Conservation (phyloP, 208 protist species). For the Blastocrithidia nonstop region DNA sequence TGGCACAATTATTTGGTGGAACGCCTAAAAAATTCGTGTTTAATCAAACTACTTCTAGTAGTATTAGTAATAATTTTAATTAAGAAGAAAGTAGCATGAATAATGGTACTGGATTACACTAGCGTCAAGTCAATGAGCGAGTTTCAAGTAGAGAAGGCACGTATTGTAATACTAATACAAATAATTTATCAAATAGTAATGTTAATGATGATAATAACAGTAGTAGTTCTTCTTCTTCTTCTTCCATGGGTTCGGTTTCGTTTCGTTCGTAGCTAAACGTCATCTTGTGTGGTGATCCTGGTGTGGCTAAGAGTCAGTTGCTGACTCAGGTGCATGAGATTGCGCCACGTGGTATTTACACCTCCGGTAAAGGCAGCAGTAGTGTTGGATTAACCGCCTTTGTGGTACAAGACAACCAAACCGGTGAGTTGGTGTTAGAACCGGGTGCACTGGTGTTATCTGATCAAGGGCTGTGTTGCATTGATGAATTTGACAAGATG, state of each 20-base stretch:
- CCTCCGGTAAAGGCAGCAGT: conserved; percentile 95
- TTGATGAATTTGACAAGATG: conserved; percentile 99
- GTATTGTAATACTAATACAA: background rate
- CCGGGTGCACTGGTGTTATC: conserved; percentile 95
- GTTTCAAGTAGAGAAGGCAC: too few species aligned
- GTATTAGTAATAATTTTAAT: too few species aligned
- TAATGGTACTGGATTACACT: too few species aligned
- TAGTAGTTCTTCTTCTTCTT: background rate
- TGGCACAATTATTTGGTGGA: conserved; percentile 97
- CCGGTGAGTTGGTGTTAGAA: conserved; percentile 96
- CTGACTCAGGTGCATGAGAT: conserved; percentile 97
- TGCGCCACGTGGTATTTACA: conserved; percentile 97
- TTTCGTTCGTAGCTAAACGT: conserved; percentile 97
- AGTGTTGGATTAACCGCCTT: conserved; percentile 99
- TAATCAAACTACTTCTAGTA: too few species aligned
- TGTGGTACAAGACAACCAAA: conserved; percentile 94
- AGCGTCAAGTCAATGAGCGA: too few species aligned
- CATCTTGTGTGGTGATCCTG: conserved; percentile 98
- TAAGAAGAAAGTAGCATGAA: too few species aligned
- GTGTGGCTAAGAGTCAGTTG: conserved; percentile 99
- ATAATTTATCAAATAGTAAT: background rate
- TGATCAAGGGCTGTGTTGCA: conserved; percentile 99
- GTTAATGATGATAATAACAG: conserved; percentile 6
- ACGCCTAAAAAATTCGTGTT: conserved; percentile 87
- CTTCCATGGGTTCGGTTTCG: background rate